Percentiles rank a stretch among this genome's conserved stretches.
Evolutionary conservation across 306 rosid genomes (phyloP).

Genomic region (Castanea crenata): DNA sequence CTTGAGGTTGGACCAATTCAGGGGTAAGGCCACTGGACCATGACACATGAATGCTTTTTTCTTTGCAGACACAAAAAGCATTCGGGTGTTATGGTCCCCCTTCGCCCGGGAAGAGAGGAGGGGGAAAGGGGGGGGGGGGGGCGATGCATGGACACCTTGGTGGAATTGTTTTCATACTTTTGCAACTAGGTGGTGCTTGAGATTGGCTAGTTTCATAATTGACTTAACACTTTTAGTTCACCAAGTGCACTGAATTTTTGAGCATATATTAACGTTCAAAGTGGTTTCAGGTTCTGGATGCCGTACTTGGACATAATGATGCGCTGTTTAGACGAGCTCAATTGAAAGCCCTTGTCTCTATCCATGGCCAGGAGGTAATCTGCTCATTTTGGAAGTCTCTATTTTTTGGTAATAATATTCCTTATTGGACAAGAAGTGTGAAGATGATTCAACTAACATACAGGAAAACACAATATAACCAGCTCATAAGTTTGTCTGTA

Average conservation of each 20-base stretch:
- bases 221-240: background rate
- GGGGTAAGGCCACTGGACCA: background rate
- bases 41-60: background rate
- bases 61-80: no score
- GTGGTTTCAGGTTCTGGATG: slow-evolving; percentile 72
- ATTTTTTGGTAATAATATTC: background rate
- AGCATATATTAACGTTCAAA: slow-evolving; percentile 15
- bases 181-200: background rate
- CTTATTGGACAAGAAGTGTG: background rate
- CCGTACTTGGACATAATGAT: slow-evolving; percentile 66
- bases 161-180: background rate
- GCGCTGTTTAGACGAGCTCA: slow-evolving; percentile 52
- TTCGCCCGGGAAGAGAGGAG: no score
- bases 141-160: background rate
- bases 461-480: background rate
- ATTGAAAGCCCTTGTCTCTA: slow-evolving; percentile 51
- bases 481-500: background rate
- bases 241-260: background rate
- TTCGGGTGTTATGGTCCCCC: no score
- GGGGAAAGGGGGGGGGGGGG: no score
- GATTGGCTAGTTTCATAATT: background rate
- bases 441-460: background rate
- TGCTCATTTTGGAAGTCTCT: background rate
- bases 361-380: slow-evolving; percentile 48
- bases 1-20: background rate